phyloP scores from a whole-genome alignment of 176 grass and related monocot genomes.

The Sorghum bicolor region Sorghum_bicolor_NCBIv3 NC_012873.2:62247501-62248000 shows the following conservation, averaged over 20 bases:
- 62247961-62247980: not conserved
- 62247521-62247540: too few relatives aligned
- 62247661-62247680: too few relatives aligned
- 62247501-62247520: too few relatives aligned
- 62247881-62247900: not conserved
- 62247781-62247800: not conserved
- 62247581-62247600: too few relatives aligned
- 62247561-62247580: too few relatives aligned
- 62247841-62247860: not conserved
- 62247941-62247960: constrained; percentile 24
- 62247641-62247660: too few relatives aligned
- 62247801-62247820: not conserved
- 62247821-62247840: not conserved
- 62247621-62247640: too few relatives aligned
- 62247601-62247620: too few relatives aligned
- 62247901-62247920: not conserved
- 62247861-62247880: not conserved
- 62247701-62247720: not conserved
- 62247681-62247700: too few relatives aligned
- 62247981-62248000: constrained; percentile 23
- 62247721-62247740: not conserved
- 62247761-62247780: not conserved
- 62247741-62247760: not conserved
- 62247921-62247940: not conserved
- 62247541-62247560: too few relatives aligned